Evolutionary conservation across 306 rosid genomes (phyloP).

Genomic region (Comarum palustre): DNA sequence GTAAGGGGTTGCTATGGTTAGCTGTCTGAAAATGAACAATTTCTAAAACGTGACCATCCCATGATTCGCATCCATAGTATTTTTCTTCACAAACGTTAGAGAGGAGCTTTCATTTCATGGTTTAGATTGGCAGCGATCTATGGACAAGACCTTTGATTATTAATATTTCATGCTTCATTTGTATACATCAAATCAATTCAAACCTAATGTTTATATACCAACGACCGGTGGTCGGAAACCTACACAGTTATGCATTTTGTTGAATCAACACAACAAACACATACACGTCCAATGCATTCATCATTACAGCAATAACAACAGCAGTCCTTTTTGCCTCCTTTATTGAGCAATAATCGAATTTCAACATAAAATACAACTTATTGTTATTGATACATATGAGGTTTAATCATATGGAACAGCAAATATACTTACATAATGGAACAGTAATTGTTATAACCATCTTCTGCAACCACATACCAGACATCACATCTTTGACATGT

Average conservation of each 20-base stretch:
- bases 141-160: constrained; percentile 15
- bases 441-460: constrained; percentile 38
- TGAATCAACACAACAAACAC: background rate
- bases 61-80: constrained; percentile 13
- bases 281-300: background rate
- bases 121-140: constrained; percentile 12
- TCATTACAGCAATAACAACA: background rate
- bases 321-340: background rate
- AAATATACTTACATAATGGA: constrained; percentile 36
- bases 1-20: background rate
- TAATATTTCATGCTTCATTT: constrained; percentile 1
- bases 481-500: constrained; percentile 44
- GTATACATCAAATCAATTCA: constrained; percentile 2
- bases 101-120: constrained; percentile 10
- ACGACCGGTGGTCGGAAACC: constrained; percentile 25
- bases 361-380: background rate
- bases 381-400: constrained; percentile 2
- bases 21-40: constrained; percentile 34
- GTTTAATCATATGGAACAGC: background rate
- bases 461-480: constrained; percentile 44
- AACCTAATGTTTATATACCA: constrained; percentile 2
- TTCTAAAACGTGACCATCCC: constrained; percentile 18
- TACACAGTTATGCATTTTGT: constrained; percentile 8
- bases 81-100: constrained; percentile 17
- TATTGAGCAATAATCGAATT: background rate